phyloP scores from a whole-genome alignment of 2,329 filamentous ascomycete genomes.

The Aspergillus floridensis region DNA sequence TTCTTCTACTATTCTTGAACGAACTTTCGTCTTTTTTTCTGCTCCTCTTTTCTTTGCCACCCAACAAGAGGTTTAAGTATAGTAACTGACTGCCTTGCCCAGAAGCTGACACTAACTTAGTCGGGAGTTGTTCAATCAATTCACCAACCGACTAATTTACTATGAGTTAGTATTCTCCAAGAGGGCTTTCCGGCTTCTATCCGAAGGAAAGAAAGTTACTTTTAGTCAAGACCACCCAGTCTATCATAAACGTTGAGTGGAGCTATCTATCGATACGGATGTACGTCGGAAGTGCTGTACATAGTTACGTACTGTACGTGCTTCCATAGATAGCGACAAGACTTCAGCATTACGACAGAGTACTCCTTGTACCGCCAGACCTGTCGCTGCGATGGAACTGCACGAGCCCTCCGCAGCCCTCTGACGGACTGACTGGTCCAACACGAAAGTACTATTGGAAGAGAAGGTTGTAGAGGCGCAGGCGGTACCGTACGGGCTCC shows the following conservation, averaged over 20 bases:
- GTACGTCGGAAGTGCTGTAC: not conserved
- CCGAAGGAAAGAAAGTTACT: not conserved
- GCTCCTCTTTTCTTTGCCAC: not conserved
- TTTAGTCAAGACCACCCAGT: not conserved
- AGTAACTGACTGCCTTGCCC: not conserved
- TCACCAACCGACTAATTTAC: too few species aligned
- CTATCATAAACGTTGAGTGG: not conserved
- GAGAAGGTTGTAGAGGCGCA: not conserved
- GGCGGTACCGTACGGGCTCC: slow-evolving; percentile 1
- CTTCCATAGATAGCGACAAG: too few species aligned
- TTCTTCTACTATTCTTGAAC: not conserved
- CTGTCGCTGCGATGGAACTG: not conserved
- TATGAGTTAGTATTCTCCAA: not conserved
- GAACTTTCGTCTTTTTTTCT: not conserved
- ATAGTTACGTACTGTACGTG: too few species aligned
- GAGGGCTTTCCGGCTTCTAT: not conserved
- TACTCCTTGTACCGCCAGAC: not conserved
- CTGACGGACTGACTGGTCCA: not conserved
- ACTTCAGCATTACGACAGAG: not conserved
- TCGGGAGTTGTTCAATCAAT: not conserved
- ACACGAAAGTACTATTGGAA: not conserved
- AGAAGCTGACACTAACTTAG: not conserved
- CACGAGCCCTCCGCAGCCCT: slow-evolving; percentile 6
- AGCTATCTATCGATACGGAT: not conserved
- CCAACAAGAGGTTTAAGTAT: not conserved